Percentiles rank a stretch among this genome's conserved stretches.
Conservation (phyloP, 1,139 yeast species). For the Suhomyces yuchorum region DNA sequence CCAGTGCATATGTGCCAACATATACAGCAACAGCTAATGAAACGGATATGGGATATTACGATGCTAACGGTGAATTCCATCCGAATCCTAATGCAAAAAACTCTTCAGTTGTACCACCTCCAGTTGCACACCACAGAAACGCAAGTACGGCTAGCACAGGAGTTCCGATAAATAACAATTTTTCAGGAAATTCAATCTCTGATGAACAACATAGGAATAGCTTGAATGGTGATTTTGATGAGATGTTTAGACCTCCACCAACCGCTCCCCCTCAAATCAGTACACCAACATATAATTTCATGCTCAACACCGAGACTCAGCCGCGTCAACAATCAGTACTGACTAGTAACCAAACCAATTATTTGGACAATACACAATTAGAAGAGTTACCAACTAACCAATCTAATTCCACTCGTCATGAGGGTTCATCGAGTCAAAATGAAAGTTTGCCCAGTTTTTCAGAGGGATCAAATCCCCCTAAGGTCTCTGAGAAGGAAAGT, state of each 20-base stretch:
- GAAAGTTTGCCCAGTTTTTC: constrained; percentile 20
- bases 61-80: constrained; percentile 60
- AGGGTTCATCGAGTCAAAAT: constrained; percentile 15
- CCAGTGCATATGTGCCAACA: constrained; percentile 58
- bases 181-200: constrained; percentile 8
- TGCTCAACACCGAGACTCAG: constrained; percentile 4
- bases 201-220: constrained; percentile 12
- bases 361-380: background rate
- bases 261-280: constrained; percentile 3
- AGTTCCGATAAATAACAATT: constrained; percentile 14
- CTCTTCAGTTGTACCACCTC: constrained; percentile 17
- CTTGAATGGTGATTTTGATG: constrained; percentile 5
- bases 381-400: background rate
- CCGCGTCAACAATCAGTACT: constrained; percentile 5
- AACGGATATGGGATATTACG: constrained; percentile 81
- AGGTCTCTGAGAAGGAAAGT: constrained; percentile 12
- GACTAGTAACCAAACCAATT: constrained; percentile 12
- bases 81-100: constrained; percentile 34
- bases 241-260: constrained; percentile 10
- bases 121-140: constrained; percentile 19
- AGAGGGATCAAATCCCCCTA: constrained; percentile 19
- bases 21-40: constrained; percentile 67
- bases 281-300: constrained; percentile 13
- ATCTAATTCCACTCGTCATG: background rate
- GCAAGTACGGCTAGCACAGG: constrained; percentile 15